A percentile compares a stretch with the other conserved stretches of the same genome.
Conservation (phyloP, 129 eudicot genomes). For the Flaveria brownii region DNA sequence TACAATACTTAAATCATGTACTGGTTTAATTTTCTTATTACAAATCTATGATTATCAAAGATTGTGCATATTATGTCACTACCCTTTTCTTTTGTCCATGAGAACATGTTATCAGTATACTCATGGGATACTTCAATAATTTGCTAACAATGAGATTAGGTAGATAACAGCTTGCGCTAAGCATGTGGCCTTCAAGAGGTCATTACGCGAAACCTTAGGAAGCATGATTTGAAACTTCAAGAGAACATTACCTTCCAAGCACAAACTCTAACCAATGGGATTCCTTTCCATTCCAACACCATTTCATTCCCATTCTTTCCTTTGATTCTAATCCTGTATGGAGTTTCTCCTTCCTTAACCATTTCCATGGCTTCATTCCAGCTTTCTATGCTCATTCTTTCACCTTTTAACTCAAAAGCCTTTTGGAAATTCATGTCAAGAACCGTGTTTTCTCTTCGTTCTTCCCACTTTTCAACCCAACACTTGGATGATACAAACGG, state of each 20-base stretch:
- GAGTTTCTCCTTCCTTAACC: slow-evolving; percentile 56
- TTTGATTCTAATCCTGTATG: slow-evolving; percentile 43
- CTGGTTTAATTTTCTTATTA: neutral
- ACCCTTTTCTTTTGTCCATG: neutral
- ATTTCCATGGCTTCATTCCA: slow-evolving; percentile 51
- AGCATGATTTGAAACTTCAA: too few relatives aligned
- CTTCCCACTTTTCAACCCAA: slow-evolving; percentile 58
- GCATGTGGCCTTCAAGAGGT: too few relatives aligned
- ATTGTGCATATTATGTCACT: neutral
- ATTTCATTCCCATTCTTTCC: slow-evolving; percentile 51
- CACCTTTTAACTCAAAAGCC: slow-evolving; percentile 24
- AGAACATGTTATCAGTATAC: too few relatives aligned
- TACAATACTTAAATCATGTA: slow-evolving; percentile 1
- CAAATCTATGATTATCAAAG: neutral
- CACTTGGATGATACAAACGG: slow-evolving; percentile 47
- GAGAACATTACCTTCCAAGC: slow-evolving; percentile 30
- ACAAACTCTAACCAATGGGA: slow-evolving; percentile 45
- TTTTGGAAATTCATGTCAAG: slow-evolving; percentile 8
- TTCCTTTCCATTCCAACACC: slow-evolving; percentile 59
- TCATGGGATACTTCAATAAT: too few relatives aligned
- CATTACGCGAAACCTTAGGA: too few relatives aligned
- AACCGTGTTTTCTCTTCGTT: slow-evolving; percentile 15
- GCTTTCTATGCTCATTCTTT: slow-evolving; percentile 40
- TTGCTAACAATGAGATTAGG: too few relatives aligned
- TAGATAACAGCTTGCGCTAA: too few relatives aligned